Evolutionary conservation across 805 yeast genomes (phyloP), one percentile per base, ranked within the genome.

Genomic region (Grigorovia humatica): DNA sequence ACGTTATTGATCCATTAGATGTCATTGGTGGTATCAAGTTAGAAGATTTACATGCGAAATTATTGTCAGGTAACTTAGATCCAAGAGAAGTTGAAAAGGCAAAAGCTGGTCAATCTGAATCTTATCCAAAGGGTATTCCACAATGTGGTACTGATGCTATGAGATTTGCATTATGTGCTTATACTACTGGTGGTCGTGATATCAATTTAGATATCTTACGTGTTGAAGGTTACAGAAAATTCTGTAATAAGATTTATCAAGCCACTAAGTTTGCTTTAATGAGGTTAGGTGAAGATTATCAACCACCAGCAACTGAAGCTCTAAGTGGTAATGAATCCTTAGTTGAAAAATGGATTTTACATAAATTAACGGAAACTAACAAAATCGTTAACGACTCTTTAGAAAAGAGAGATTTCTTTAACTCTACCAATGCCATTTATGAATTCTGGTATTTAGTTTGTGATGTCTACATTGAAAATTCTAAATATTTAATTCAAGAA

Each of bases 141-240:
- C 96, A 93, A 75, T 93, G 99, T 79, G 99, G 99, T 76, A 90
- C 98, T 48, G 99, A 93, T 72, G 99, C 99, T 46, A 75, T 93
- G 74, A 83, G 99, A 75, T 93, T 93, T 68, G 98, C 99, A 43
- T 79, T 91, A 59, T 93, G 98, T 80, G 96, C 97, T 50, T 93
- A 91, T 77, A 85, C 96, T 50, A 91, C 98, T 48, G 99, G 99
- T 74, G 98, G 97, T 62, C 83, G 98, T 74, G 99, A 93, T 66
- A 93, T 93, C 70, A 93, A 93, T 74, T 78, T 93, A 68, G 97
- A 93, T 68, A 89, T 93, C 61, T 75, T 88, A 69, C 85, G 98
- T 74, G 96, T 93, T 59, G 98, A 93, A 70, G 99, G 98, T 65
- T 93, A 93, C 83, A 82, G 99, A 74, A 93, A 93, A 79, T 93